Evolutionary conservation across 2,329 filamentous ascomycete species (phyloP), one percentile per base, ranked within the genome.

Genomic region (Sporothrix humicola): DNA sequence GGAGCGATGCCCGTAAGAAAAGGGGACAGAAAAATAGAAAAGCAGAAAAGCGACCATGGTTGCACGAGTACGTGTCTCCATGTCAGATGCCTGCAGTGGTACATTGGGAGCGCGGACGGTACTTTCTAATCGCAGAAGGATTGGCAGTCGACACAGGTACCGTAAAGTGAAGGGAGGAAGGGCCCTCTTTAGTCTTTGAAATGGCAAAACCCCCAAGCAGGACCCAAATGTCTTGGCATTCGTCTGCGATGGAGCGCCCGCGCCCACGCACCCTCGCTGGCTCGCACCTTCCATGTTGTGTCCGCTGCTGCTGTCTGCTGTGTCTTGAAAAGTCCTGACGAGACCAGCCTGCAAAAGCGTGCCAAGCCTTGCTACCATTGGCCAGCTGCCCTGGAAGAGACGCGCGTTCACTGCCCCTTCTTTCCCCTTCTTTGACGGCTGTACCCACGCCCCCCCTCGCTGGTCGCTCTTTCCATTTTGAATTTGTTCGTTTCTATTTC

Each of bases 361-460:
- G 65, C 73, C 71, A 73, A 72, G 73, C 72, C 73, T 50, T 12
- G 6, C 42, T 26, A 13, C 48, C 46, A 77, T 77, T 77, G 76
- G 76, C 63, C 52, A 26, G 73, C 50, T 13, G 56, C 68, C 46
- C 71, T 42, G 50, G 52, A 69, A 69, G 61, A 71, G 76, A 77
- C 76, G 76, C 76, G 76, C 76, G 76, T 77, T 77, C 76, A 73
- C 71, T 74, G 72, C 72, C 73, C 72, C 74, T 72, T 69, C 65
- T 65, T 48, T 66, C 20, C 61, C 61, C 68, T 52, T 63, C 48
- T 72, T 48, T 54, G 44, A 37, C 58, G 26, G 50, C 42, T 71
- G 69, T 61, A 59, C 50, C 46, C 73, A 72, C 73, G 23, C 71
- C 73, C 68, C 54, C 54, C 59, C 56, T 46, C 42, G 15, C 26